phyloP scores from a whole-genome alignment of 1,284 basidiomycete species.

The Tilletia walkeri region DNA sequence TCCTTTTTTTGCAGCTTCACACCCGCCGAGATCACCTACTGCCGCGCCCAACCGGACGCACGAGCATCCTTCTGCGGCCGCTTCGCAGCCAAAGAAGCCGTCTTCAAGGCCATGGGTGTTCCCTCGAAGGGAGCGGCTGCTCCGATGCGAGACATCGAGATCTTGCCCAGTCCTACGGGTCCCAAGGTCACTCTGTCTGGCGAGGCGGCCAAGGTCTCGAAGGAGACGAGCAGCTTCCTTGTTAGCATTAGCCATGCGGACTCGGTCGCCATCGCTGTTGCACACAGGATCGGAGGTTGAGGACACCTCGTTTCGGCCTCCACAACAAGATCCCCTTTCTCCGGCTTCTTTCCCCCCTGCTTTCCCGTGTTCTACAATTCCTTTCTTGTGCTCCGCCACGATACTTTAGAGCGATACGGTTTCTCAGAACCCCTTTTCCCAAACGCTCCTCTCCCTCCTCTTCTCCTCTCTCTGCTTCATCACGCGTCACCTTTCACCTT shows the following conservation, averaged over 20 bases:
- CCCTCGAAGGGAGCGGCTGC: conserved; percentile 87
- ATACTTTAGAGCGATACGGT: neutral
- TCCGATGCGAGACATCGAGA: conserved; percentile 93
- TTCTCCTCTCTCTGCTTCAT: neutral
- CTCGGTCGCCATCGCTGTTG: conserved; percentile 47
- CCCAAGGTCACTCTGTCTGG: conserved; percentile 73
- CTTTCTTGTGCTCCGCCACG: neutral
- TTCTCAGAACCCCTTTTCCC: neutral
- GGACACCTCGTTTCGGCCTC: neutral
- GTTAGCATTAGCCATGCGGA: conserved; percentile 79
- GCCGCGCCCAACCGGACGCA: conserved; percentile 79
- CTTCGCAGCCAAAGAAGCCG: conserved; percentile 96
- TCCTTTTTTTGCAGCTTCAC: conserved; percentile 66
- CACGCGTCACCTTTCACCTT: neutral
- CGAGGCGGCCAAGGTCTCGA: conserved; percentile 52
- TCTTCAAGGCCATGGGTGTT: conserved; percentile 95
- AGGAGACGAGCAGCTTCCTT: conserved; percentile 64
- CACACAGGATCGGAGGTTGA: conserved; percentile 26
- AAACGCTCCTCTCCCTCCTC: neutral
- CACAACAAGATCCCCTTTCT: neutral
- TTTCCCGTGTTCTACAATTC: neutral
- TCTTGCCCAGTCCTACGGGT: conserved; percentile 66
- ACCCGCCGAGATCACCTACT: conserved; percentile 80
- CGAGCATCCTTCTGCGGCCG: conserved; percentile 88
- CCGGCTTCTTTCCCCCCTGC: neutral